A percentile compares a stretch with the other conserved stretches of the same genome.
Evolutionary conservation across 2,329 filamentous ascomycete genomes (phyloP).

Genomic region (Colletotrichum zoysiae): DNA sequence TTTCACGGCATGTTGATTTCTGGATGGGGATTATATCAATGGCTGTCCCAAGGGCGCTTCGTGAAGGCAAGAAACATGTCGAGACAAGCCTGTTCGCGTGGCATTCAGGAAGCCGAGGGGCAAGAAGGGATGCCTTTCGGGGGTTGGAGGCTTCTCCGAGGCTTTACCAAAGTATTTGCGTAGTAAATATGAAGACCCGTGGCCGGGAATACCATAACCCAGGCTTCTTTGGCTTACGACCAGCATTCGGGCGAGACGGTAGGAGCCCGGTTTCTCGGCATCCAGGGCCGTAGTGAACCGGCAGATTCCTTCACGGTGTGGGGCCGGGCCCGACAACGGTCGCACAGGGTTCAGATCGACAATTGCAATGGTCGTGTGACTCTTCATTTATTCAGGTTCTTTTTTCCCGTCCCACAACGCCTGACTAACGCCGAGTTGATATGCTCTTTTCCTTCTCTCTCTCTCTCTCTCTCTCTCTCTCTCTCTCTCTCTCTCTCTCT

Average conservation of each 20-base stretch:
- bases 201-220: not conserved
- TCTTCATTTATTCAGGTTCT: not conserved
- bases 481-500: conserved; percentile 3
- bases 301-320: conserved; percentile 5
- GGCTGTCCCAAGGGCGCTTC: not conserved
- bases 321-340: conserved; percentile 13
- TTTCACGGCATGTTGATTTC: not conserved
- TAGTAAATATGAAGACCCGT: not conserved
- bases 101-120: not conserved
- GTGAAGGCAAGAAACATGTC: not conserved
- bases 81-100: not conserved
- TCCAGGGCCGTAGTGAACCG: conserved; percentile 6
- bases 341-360: no score
- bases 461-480: conserved; percentile 21
- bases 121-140: not conserved
- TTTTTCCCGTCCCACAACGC: conserved; percentile 1
- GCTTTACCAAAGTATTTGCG: not conserved
- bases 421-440: conserved; percentile 24
- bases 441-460: conserved; percentile 9
- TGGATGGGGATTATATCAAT: not conserved
- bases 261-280: not conserved
- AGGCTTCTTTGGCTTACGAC: not conserved
- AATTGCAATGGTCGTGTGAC: not conserved
- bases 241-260: not conserved
- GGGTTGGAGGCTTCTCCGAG: not conserved